These are phyloP conservation scores for Trametes villosa DNA, from an alignment of 768 basidiomycete species.

Conservation along the genomic window DNA sequence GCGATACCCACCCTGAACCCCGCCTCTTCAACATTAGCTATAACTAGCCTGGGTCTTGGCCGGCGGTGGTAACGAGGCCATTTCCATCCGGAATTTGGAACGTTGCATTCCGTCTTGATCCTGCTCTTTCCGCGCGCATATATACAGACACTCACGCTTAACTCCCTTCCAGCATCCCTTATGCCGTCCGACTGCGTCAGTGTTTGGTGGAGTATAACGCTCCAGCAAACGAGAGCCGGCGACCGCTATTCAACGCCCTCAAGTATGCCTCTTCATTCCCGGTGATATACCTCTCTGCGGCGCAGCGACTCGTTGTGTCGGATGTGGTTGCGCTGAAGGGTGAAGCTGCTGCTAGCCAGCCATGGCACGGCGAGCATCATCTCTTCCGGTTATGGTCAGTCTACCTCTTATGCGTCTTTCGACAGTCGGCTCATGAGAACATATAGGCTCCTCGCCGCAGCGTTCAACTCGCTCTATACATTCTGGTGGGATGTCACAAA, in stretches of 20 bases:
- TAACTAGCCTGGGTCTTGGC: too few relatives aligned
- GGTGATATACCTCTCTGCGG: slow-evolving; percentile 92
- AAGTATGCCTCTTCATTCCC: slow-evolving; percentile 98
- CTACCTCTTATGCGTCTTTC: not conserved
- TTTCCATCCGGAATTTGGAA: not conserved
- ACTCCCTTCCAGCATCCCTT: slow-evolving; percentile 68
- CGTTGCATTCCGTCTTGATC: slow-evolving; percentile 1
- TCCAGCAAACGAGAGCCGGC: slow-evolving; percentile 62
- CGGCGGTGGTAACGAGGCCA: slow-evolving; percentile 4
- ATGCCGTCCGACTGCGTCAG: slow-evolving; percentile 90
- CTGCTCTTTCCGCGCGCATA: not conserved
- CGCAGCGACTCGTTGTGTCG: slow-evolving; percentile 74
- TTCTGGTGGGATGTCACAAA: slow-evolving; percentile 99
- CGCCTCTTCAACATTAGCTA: too few relatives aligned
- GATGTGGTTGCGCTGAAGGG: slow-evolving; percentile 59
- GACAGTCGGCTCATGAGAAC: not conserved
- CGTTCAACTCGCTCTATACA: slow-evolving; percentile 89
- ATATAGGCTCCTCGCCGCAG: slow-evolving; percentile 81
- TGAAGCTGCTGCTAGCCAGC: slow-evolving; percentile 43
- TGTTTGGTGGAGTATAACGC: slow-evolving; percentile 83
- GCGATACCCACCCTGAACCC: too few relatives aligned
- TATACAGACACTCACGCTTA: slow-evolving; percentile 8
- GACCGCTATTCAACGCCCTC: slow-evolving; percentile 86
- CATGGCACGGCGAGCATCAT: slow-evolving; percentile 77
- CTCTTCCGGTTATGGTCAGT: slow-evolving; percentile 86